Conservation (phyloP, 148 eudicot genomes). For the Salicornia ramosissima region DNA sequence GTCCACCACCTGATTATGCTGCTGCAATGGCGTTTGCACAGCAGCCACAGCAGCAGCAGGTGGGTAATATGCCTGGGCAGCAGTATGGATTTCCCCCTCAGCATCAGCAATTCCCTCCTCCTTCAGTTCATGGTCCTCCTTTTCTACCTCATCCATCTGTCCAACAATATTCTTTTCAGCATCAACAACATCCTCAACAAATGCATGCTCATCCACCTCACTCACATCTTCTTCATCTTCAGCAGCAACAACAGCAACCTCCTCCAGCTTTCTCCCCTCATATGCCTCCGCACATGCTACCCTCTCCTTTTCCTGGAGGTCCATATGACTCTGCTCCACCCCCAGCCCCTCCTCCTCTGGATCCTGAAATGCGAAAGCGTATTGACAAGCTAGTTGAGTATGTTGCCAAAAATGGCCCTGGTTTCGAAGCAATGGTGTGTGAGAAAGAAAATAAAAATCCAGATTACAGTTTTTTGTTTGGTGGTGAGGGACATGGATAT, state of each 20-base stretch:
- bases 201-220: conserved; percentile 64
- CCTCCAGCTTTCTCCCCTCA: conserved; percentile 71
- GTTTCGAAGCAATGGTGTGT: conserved; percentile 86
- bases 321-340: conserved; percentile 76
- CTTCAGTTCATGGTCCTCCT: conserved; percentile 73
- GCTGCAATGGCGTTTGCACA: conserved; percentile 81
- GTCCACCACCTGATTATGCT: conserved; percentile 78
- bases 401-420: conserved; percentile 85
- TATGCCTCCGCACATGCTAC: conserved; percentile 57
- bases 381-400: conserved; percentile 90
- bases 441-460: conserved; percentile 88
- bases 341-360: conserved; percentile 78
- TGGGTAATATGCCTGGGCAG: conserved; percentile 61
- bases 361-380: conserved; percentile 83
- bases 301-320: conserved; percentile 61
- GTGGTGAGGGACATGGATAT: conserved; percentile 92
- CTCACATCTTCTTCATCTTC: conserved; percentile 64
- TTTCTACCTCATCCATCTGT: conserved; percentile 69
- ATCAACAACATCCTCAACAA: conserved; percentile 62
- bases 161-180: conserved; percentile 72
- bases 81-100: conserved; percentile 83
- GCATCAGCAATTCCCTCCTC: conserved; percentile 80
- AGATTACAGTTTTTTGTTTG: conserved; percentile 76
- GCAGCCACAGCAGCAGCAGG: conserved; percentile 82
- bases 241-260: conserved; percentile 65